A percentile compares a stretch with the other conserved stretches of the same genome.
These are phyloP conservation scores for Haematococcus sp. DNA, from an alignment of 139 green algal species.

Conservation along the genomic window DNA sequence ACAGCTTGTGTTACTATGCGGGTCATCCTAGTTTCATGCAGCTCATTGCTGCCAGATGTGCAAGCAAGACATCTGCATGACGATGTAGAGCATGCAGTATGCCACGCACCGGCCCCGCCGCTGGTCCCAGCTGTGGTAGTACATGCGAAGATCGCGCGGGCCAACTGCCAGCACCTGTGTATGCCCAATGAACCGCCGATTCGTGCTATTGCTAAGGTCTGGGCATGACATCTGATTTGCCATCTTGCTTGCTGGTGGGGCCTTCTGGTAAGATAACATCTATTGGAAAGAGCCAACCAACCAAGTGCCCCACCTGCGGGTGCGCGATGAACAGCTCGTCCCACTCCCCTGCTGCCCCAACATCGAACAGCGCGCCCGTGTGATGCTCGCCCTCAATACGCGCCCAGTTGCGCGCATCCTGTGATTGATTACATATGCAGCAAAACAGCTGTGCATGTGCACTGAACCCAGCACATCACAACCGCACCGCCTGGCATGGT, in stretches of 20 bases:
- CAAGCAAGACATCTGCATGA: not conserved
- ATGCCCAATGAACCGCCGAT: too few species aligned
- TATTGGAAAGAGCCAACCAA: not conserved
- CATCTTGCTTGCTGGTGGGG: too few species aligned
- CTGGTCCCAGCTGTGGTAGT: constrained; percentile 78
- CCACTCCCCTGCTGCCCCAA: constrained; percentile 77
- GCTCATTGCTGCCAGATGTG: too few species aligned
- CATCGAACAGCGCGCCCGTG: constrained; percentile 84
- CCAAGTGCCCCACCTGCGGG: constrained; percentile 58
- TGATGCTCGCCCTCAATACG: constrained; percentile 94
- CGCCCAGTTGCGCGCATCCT: constrained; percentile 93
- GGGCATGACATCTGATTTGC: too few species aligned
- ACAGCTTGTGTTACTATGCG: too few species aligned
- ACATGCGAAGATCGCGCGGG: constrained; percentile 85
- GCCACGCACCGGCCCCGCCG: constrained; percentile 2
- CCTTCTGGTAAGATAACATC: too few species aligned
- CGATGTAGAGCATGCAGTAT: not conserved
- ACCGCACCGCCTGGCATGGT: not conserved
- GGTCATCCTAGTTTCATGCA: too few species aligned
- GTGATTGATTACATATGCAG: not conserved
- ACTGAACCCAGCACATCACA: not conserved
- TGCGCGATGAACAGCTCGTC: constrained; percentile 74
- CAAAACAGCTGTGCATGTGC: not conserved
- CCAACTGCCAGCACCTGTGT: constrained; percentile 66
- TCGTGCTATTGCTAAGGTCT: too few species aligned